These are phyloP conservation scores for Blastobotrys robertii DNA, from an alignment of 805 yeast genomes.

Conservation along the genomic window DNA sequence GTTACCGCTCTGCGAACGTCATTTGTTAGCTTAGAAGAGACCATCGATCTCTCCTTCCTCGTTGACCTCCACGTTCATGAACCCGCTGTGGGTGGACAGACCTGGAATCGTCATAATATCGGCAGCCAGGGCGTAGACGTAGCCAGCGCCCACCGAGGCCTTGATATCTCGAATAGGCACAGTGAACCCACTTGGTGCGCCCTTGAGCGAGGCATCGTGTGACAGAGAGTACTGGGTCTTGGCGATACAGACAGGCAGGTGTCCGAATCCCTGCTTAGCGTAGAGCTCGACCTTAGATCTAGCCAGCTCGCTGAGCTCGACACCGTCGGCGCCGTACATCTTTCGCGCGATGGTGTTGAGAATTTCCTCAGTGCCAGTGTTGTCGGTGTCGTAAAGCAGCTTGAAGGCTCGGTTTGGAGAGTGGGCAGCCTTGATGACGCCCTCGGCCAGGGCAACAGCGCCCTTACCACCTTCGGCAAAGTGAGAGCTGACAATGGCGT, in stretches of 20 bases:
- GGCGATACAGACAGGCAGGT: constrained; percentile 92
- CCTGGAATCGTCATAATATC: constrained; percentile 98
- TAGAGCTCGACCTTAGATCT: constrained; percentile 70
- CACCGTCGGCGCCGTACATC: constrained; percentile 87
- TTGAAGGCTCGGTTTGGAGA: constrained; percentile 36
- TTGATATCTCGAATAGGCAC: constrained; percentile 93
- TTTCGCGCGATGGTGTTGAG: constrained; percentile 66
- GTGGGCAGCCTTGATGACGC: constrained; percentile 56
- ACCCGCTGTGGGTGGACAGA: constrained; percentile 89
- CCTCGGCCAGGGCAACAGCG: constrained; percentile 72
- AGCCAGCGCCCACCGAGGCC: constrained; percentile 94
- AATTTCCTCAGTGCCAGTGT: constrained; percentile 66
- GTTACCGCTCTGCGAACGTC: not conserved
- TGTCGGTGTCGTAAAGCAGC: constrained; percentile 59
- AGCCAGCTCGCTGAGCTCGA: constrained; percentile 78
- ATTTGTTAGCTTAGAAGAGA: constrained; percentile 42
- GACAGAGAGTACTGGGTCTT: constrained; percentile 95
- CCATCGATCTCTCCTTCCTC: constrained; percentile 90
- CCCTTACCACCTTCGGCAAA: constrained; percentile 96
- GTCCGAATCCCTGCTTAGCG: constrained; percentile 78
- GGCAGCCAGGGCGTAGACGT: constrained; percentile 91
- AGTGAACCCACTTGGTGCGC: constrained; percentile 89
- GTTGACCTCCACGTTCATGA: constrained; percentile 92
- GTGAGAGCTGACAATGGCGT: constrained; percentile 84
- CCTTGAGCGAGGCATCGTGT: constrained; percentile 86